A percentile compares a stretch with the other conserved stretches of the same genome.
These are phyloP conservation scores for Pythium vanterpoolii DNA, from an alignment of 352 stramenopile species.

Conservation along the genomic window DNA sequence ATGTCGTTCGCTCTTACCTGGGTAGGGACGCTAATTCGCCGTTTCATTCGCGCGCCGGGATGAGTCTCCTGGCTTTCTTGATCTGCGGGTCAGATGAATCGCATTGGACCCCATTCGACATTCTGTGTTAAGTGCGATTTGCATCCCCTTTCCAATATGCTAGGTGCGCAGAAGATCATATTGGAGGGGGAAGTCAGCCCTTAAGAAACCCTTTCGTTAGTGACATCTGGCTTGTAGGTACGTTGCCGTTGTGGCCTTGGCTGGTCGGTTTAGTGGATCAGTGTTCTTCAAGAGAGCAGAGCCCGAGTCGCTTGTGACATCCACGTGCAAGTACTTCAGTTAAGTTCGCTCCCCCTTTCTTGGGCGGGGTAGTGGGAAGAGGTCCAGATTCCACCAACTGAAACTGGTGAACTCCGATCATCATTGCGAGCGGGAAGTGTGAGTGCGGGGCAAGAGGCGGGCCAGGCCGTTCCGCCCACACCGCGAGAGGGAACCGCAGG, in stretches of 20 bases:
- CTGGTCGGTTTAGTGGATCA: background rate
- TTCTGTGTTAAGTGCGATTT: background rate
- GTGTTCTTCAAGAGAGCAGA: conserved; percentile 7
- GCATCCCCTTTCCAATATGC: background rate
- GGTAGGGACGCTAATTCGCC: conserved; percentile 4
- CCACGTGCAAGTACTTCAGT: background rate
- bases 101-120: conserved; percentile 2
- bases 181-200: conserved; percentile 12
- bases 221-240: conserved; percentile 7
- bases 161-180: background rate
- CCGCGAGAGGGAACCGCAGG: background rate
- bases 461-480: background rate
- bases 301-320: conserved; percentile 1
- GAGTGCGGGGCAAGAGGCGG: conserved; percentile 20
- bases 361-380: conserved; percentile 2
- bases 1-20: conserved; percentile 2
- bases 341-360: conserved; percentile 17
- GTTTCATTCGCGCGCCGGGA: background rate
- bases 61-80: background rate
- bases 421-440: background rate
- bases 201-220: background rate
- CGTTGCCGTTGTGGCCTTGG: background rate
- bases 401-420: conserved; percentile 28
- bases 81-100: background rate
- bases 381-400: conserved; percentile 18